These are phyloP conservation scores for Fabrea salina DNA, from an alignment of 169 alveolate genomes.

Conservation along the genomic window DNA sequence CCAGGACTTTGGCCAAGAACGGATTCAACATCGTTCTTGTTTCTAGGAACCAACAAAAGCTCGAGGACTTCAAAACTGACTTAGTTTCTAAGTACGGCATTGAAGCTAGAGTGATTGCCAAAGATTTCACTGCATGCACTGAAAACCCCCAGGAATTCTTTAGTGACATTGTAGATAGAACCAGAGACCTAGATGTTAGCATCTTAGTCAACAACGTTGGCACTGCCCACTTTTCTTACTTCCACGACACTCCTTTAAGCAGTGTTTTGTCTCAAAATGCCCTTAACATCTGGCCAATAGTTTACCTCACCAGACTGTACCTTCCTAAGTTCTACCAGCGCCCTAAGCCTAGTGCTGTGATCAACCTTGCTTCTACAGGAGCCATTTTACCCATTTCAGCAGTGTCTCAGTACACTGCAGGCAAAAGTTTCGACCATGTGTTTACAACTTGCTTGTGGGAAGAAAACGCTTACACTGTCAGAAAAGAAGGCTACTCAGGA, in stretches of 20 bases:
- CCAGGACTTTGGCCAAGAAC: slow-evolving; percentile 30
- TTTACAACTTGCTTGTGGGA: too few species aligned
- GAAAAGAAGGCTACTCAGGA: not conserved
- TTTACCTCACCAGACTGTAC: not conserved
- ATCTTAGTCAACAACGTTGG: slow-evolving; percentile 36
- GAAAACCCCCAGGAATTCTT: slow-evolving; percentile 16
- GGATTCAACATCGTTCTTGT: slow-evolving; percentile 35
- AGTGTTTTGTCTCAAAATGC: not conserved
- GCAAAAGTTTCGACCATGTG: slow-evolving; percentile 20
- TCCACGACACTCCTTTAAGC: not conserved
- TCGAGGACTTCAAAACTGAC: slow-evolving; percentile 14
- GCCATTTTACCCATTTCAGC: not conserved
- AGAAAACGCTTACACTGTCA: too few species aligned
- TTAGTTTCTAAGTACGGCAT: not conserved
- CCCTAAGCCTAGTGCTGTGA: not conserved
- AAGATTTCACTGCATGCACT: slow-evolving; percentile 9
- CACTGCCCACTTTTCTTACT: slow-evolving; percentile 2
- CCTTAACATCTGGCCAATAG: slow-evolving; percentile 12
- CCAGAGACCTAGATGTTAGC: slow-evolving; percentile 18
- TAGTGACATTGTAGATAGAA: not conserved
- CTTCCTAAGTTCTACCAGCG: not conserved
- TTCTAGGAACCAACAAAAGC: slow-evolving; percentile 30
- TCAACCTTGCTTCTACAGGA: not conserved
- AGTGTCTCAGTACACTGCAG: not conserved
- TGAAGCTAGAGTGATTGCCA: not conserved